A percentile compares a stretch with the other conserved stretches of the same genome.
phyloP scores from a whole-genome alignment of 2,329 filamentous ascomycete genomes.

The Aureobasidium sp. region DNA sequence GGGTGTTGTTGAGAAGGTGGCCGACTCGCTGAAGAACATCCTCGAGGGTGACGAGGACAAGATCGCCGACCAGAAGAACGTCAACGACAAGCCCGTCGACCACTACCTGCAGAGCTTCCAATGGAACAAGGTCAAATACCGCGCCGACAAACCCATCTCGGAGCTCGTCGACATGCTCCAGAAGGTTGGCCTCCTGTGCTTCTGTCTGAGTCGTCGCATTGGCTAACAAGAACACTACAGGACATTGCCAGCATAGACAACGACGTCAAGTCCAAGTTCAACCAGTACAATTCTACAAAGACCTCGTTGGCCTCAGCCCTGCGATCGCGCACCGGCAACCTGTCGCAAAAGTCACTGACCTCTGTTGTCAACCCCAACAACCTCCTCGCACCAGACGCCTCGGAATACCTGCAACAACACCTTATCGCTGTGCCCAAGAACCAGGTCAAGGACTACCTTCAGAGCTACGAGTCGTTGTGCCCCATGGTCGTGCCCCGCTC shows the following conservation, averaged over 20 bases:
- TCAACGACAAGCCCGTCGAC: constrained; percentile 95
- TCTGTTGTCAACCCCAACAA: constrained; percentile 69
- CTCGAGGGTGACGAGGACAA: constrained; percentile 79
- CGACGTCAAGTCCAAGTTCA: constrained; percentile 90
- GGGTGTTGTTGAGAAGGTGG: constrained; percentile 77
- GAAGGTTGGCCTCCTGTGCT: constrained; percentile 49
- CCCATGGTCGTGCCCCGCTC: constrained; percentile 94
- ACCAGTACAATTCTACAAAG: constrained; percentile 88
- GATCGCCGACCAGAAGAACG: constrained; percentile 77
- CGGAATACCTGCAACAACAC: constrained; percentile 94
- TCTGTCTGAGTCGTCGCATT: background rate
- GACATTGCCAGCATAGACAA: constrained; percentile 89
- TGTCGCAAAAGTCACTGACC: constrained; percentile 88
- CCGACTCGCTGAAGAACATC: constrained; percentile 72
- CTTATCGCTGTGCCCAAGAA: constrained; percentile 79
- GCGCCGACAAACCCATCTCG: constrained; percentile 78
- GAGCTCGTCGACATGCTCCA: constrained; percentile 83
- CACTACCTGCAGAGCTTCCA: constrained; percentile 81
- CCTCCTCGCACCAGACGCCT: constrained; percentile 68
- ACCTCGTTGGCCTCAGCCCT: constrained; percentile 72
- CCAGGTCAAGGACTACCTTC: constrained; percentile 77
- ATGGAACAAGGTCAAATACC: constrained; percentile 98
- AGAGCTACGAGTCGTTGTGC: constrained; percentile 72
- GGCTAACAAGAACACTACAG: constrained; percentile 33
- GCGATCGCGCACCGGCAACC: constrained; percentile 86